phyloP scores from a whole-genome alignment of 306 rosid species.

The Cicer pinnatifidum region DNA sequence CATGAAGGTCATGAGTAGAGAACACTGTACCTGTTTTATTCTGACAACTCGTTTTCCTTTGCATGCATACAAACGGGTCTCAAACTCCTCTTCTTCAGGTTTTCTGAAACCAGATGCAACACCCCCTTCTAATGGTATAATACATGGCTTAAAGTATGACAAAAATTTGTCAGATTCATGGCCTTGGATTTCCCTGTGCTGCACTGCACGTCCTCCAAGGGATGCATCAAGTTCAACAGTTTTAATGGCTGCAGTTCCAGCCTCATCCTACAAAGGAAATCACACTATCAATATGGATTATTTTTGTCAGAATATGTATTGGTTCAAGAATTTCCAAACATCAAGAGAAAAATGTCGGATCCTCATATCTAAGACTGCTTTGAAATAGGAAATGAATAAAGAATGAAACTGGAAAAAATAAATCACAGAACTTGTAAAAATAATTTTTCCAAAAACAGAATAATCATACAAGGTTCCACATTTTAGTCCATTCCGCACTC shows the following conservation, averaged over 20 bases:
- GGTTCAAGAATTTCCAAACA: slow-evolving; percentile 10
- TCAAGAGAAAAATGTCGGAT: slow-evolving; percentile 20
- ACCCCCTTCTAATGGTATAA: slow-evolving; percentile 96
- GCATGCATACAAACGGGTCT: slow-evolving; percentile 82
- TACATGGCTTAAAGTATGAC: slow-evolving; percentile 97
- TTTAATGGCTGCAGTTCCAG: slow-evolving; percentile 97
- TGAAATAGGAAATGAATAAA: neutral
- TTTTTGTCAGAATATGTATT: neutral
- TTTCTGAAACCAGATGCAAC: slow-evolving; percentile 79
- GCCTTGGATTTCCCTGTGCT: slow-evolving; percentile 94
- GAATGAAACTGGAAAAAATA: neutral
- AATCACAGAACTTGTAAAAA: neutral
- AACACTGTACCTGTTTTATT: slow-evolving; percentile 82
- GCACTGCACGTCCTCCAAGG: slow-evolving; percentile 99
- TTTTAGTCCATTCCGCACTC: slow-evolving; percentile 34
- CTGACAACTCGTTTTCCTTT: slow-evolving; percentile 98
- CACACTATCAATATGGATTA: slow-evolving; percentile 18
- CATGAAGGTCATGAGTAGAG: slow-evolving; percentile 33
- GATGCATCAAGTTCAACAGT: slow-evolving; percentile 88
- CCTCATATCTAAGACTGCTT: slow-evolving; percentile 21
- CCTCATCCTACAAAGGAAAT: slow-evolving; percentile 76
- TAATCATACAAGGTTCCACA: slow-evolving; percentile 21
- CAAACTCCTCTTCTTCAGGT: slow-evolving; percentile 85
- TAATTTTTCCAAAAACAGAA: neutral
- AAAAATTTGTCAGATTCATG: slow-evolving; percentile 95